Conservation (phyloP, 192 early-diverging fungal species). For the Kappamyces sp. region DNA sequence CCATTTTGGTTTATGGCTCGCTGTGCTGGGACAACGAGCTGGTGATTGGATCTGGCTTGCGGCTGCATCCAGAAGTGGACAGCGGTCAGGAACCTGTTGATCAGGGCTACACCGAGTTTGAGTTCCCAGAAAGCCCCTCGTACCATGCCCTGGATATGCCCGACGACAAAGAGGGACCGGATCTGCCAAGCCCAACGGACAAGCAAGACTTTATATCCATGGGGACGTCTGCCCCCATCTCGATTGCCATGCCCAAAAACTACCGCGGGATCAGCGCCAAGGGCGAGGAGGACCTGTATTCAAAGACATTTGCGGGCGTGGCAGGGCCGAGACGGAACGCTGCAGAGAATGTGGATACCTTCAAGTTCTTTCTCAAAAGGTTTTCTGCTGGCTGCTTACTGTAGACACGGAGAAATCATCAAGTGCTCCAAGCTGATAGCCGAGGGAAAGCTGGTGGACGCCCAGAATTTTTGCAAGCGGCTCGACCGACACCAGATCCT, state of each 20-base stretch:
- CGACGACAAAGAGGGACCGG: background rate
- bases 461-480: background rate
- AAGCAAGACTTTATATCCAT: background rate
- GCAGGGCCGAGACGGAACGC: background rate
- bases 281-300: background rate
- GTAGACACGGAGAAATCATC: too few species aligned
- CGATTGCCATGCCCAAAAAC: background rate
- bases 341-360: conserved; percentile 6
- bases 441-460: background rate
- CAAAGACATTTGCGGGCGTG: conserved; percentile 6
- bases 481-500: background rate
- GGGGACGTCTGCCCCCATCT: conserved; percentile 12
- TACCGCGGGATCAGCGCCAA: background rate
- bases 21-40: conserved; percentile 5
- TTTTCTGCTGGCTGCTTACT: too few species aligned
- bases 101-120: conserved; percentile 6
- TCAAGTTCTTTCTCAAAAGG: conserved; percentile 6
- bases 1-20: conserved; percentile 9
- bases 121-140: conserved; percentile 2
- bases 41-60: background rate
- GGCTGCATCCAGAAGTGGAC: conserved; percentile 2
- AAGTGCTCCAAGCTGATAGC: too few species aligned
- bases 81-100: conserved; percentile 1
- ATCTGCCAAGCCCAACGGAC: conserved; percentile 1
- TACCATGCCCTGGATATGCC: background rate